Evolutionary conservation across 2,329 filamentous ascomycete genomes (phyloP).

Genomic region (Fusarium veterinarium): DNA sequence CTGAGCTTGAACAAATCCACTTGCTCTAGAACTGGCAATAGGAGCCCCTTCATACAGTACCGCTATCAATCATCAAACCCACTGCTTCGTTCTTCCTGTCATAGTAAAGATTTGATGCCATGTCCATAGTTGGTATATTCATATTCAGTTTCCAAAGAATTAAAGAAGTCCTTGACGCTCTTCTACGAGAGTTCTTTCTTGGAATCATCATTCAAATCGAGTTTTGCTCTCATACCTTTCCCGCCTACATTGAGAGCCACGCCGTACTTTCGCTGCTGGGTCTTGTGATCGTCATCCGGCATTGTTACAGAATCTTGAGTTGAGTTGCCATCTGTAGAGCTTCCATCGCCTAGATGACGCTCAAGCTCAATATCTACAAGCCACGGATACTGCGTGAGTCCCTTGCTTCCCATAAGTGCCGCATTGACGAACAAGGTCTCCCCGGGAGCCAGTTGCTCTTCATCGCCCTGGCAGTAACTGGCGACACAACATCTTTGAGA

Average conservation of each 20-base stretch:
- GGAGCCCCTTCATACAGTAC: too few relatives aligned
- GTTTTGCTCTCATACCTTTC: neutral
- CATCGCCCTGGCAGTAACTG: constrained; percentile 6
- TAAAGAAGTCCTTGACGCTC: neutral
- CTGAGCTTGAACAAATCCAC: neutral
- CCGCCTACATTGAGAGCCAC: neutral
- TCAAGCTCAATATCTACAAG: constrained; percentile 24
- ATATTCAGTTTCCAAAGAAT: neutral
- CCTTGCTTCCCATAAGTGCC: neutral
- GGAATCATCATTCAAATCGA: neutral
- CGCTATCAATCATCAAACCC: neutral
- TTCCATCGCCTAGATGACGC: too few relatives aligned
- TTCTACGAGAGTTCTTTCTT: fast-evolving
- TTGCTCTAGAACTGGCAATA: neutral
- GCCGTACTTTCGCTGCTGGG: neutral
- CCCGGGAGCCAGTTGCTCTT: neutral
- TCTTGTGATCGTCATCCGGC: neutral
- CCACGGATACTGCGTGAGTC: constrained; percentile 21
- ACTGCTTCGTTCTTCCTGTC: neutral
- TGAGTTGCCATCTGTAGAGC: neutral
- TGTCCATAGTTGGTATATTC: neutral
- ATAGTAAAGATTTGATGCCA: neutral
- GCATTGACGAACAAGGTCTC: constrained; percentile 38
- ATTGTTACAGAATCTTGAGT: too few relatives aligned
- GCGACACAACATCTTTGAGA: constrained; percentile 11